Base-by-base conservation (phyloP, 305 asterid genomes). In the Solanum hybrid region DNA sequence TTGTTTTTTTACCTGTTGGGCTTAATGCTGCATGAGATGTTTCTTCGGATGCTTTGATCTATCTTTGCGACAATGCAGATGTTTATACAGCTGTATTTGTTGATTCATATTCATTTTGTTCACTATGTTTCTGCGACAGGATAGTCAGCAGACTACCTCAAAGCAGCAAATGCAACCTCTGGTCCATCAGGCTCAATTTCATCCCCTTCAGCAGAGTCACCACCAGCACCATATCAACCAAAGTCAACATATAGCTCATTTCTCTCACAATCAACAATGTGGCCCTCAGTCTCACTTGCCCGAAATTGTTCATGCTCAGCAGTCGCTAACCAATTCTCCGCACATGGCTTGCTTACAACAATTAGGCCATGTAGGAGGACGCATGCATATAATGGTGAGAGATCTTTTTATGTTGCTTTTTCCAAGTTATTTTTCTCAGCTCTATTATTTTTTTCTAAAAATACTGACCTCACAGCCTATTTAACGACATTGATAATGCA, bases 281-380 rank as follows among this genome's bases (percentile, higher is more conserved):
- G 95, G 95, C 37, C 92, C 98, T 40, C 93, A 93, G 71, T 91
- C 98, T 61, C 98, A 95, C 88, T 90, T 96, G 93, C 91, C 98
- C 51, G 99, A 96, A 90, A 93, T 95, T 82, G 89, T 95, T 89
- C 99, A 96, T 92, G 88, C 94, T 90, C 97, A 94, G 91, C 97
- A 95, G 89, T 92, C 97, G 24, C 89, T 97, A 10, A 42, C 92
- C 84, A 94, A 94, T 6, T 88, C 96, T 76, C 98, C 96, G 33
- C 98, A 96, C 75, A 93, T 95, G 88, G 90, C 95, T 91, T 95
- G 96, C 92, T 92, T 95, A 36, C 99, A 93, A 88, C 92, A 97
- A 39, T 93, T 96, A 46, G 93, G 96, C 92, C 98, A 95, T 42
- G 94, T 95, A 42, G 98, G 98, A 88, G 96, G 98, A 33, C 98